Evolutionary conservation across 164 flowering plant genomes (phyloP), one percentile per base, ranked within the genome.

Genomic region (Vitis rotundifolia): DNA sequence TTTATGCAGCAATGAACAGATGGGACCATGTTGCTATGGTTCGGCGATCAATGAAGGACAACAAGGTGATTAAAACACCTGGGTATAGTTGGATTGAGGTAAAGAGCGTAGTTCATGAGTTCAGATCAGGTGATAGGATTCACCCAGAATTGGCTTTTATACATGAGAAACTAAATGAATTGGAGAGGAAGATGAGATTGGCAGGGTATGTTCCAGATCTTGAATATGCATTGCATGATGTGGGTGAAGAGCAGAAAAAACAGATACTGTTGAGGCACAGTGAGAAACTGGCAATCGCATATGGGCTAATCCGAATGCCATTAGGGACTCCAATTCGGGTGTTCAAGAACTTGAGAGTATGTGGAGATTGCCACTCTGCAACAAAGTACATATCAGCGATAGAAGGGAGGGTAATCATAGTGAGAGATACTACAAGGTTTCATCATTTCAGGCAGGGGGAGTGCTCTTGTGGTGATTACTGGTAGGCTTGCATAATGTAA

Each of bases 61-160:
- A 76, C 14, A 78, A 73, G 18, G 89, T 84, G 5, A 78, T 86
- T 31, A 91, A 91, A 73, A 75, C 72, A 13, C 93, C 97, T 2
- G 94, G 93, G 22, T 87, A 78, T 66, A 91, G 97, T 74, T 89
- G 97, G 97, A 85, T 89, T 15, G 93, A 91, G 70, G 68, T 89
- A 61, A 84, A 78, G 50, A 81, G 69, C 22, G 76, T 68, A n/a
- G 86, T 86, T 59, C 93, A 87, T 63, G 87, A 89, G 73, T 91
- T 91, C 73, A 76, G 91, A 75, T 89, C 96, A 48, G 85, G 90
- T 14, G 93, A 87, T 51, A 78, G 90, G 68, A 18, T 80, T 67
- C 96, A 89, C 64, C 76, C 82, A 2, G 83, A 85, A 49, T 37
- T 90, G 63, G 75, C 52, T n/a, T 68, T 61, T 11, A 86, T 90